phyloP scores from a whole-genome alignment of 257 asterid species.

The Cynanchum wilfordii region DNA sequence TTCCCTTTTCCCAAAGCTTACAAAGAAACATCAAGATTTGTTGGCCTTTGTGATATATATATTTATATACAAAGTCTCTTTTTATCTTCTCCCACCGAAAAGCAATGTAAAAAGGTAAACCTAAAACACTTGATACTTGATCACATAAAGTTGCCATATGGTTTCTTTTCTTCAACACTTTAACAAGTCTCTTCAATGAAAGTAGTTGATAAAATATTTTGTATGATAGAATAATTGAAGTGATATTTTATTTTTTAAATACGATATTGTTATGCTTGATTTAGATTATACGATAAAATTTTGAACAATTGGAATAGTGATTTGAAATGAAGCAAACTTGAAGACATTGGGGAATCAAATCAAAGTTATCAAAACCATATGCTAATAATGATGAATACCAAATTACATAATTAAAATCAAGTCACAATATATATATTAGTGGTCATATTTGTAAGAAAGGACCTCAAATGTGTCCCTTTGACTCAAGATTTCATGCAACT shows the following conservation, averaged over 20 bases:
- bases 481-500: background rate
- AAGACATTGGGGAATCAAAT: too few relatives aligned
- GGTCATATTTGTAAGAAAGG: background rate
- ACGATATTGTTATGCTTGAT: too few relatives aligned
- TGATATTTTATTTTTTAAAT: too few relatives aligned
- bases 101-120: conserved; percentile 10
- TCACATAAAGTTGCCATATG: background rate
- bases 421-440: too few relatives aligned
- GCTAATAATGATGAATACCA: too few relatives aligned
- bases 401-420: too few relatives aligned
- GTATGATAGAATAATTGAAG: too few relatives aligned
- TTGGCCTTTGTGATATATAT: background rate
- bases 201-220: too few relatives aligned
- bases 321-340: too few relatives aligned
- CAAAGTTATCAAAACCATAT: too few relatives aligned
- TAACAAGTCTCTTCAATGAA: background rate
- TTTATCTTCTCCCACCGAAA: conserved; percentile 2
- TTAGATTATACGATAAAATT: too few relatives aligned
- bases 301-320: too few relatives aligned
- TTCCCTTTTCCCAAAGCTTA: background rate
- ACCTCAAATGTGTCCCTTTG: background rate
- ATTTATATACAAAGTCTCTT: background rate
- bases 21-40: background rate
- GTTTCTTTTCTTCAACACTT: background rate
- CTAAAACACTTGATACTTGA: background rate